Evolutionary conservation across 805 yeast genomes (phyloP).

Genomic region (Candida xiaguanensis): DNA sequence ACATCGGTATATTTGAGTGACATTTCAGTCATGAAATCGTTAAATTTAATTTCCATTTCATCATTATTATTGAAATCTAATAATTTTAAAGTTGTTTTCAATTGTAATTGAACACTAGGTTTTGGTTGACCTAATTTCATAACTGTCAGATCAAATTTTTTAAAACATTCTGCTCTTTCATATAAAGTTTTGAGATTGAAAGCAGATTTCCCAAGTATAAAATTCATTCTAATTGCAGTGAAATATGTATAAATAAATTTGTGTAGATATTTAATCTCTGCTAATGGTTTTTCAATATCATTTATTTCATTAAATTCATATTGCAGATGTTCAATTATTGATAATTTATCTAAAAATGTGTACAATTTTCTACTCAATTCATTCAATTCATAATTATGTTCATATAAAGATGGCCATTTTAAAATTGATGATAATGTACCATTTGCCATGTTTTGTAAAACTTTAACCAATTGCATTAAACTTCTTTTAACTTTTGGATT

Average conservation of each 20-base stretch:
- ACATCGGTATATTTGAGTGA: conserved; percentile 50
- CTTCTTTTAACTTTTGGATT: conserved; percentile 52
- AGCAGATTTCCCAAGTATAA: conserved; percentile 18
- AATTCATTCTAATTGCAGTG: conserved; percentile 25
- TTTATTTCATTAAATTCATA: conserved; percentile 25
- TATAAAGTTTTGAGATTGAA: conserved; percentile 14
- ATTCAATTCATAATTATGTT: conserved; percentile 37
- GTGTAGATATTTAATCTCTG: conserved; percentile 39
- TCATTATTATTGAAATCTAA: conserved; percentile 41
- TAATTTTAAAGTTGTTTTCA: conserved; percentile 47
- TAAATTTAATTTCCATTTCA: conserved; percentile 40
- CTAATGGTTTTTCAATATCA: conserved; percentile 24
- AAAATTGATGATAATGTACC: conserved; percentile 57
- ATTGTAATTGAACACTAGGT: conserved; percentile 45
- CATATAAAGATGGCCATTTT: conserved; percentile 57
- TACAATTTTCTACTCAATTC: conserved; percentile 25
- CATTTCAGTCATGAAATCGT: conserved; percentile 72
- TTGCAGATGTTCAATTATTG: conserved; percentile 13
- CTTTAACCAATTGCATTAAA: conserved; percentile 74
- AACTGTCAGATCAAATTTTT: conserved; percentile 45
- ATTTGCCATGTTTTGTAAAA: conserved; percentile 83
- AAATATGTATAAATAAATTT: conserved; percentile 36
- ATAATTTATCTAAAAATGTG: conserved; percentile 23
- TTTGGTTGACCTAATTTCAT: conserved; percentile 57
- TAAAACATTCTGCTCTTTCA: conserved; percentile 24